These are phyloP conservation scores for Paramecium primaurelia DNA, from an alignment of 73 alveolate species.

Conservation along the genomic window DNA sequence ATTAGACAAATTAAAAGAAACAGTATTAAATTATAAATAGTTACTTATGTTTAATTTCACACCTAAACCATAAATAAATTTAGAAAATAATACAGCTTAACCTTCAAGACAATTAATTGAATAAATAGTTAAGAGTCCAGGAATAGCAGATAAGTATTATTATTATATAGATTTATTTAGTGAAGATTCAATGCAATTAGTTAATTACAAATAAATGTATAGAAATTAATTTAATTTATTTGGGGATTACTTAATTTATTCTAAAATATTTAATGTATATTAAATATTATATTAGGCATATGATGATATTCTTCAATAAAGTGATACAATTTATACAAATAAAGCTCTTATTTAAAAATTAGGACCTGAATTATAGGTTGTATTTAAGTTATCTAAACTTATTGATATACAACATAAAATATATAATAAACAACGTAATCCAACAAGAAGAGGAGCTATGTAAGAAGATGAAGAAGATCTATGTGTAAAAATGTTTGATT, in stretches of 20 bases:
- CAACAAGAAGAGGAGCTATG: not conserved
- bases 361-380: slow-evolving; percentile 2
- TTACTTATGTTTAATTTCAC: not conserved
- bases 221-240: not conserved
- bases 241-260: not conserved
- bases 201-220: not conserved
- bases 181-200: not conserved
- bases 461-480: not conserved
- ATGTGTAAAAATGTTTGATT: not conserved
- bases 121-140: not conserved
- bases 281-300: not conserved
- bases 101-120: not conserved
- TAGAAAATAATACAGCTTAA: not conserved
- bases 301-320: not conserved
- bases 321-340: not conserved
- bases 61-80: not conserved
- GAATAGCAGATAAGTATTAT: not conserved
- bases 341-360: not conserved
- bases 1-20: slow-evolving; percentile 4
- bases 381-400: not conserved
- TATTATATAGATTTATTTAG: not conserved
- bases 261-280: not conserved
- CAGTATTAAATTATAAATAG: not conserved
- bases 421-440: not conserved
- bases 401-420: slow-evolving; percentile 4